Percentiles rank a stretch among this genome's conserved stretches.
Evolutionary conservation across 306 rosid genomes (phyloP).

Genomic region (Quercus suber): DNA sequence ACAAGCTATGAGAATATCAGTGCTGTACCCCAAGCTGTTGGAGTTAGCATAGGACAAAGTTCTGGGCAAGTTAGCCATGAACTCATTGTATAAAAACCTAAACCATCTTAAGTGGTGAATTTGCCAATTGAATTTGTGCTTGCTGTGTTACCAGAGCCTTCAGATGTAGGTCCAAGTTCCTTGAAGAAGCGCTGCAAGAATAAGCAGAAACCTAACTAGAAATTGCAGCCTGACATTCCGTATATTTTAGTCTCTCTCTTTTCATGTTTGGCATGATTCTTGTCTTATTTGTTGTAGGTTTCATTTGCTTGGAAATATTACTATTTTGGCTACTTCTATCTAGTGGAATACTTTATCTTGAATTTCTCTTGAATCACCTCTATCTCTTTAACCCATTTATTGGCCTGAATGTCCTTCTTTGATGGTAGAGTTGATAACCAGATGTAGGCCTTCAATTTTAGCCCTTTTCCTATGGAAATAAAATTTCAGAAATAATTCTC

Average conservation of each 20-base stretch:
- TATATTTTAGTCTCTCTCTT: not conserved
- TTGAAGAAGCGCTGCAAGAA: too few species aligned
- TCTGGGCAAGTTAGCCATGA: too few species aligned
- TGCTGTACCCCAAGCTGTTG: too few species aligned
- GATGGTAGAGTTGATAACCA: not conserved
- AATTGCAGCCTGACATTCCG: too few species aligned
- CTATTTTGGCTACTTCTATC: not conserved
- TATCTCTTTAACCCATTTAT: not conserved
- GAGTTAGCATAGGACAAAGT: too few species aligned
- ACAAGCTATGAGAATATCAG: too few species aligned
- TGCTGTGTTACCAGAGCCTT: constrained; percentile 1
- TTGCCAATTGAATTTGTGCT: constrained; percentile 26
- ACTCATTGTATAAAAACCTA: constrained; percentile 3
- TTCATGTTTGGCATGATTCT: not conserved
- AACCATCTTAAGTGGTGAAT: not conserved
- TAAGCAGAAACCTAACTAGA: too few species aligned
- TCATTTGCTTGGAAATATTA: not conserved
- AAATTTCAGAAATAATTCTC: too few species aligned
- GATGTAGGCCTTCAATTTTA: too few species aligned
- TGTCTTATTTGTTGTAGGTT: not conserved
- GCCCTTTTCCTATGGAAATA: too few species aligned
- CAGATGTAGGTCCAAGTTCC: too few species aligned
- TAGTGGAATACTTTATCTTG: not conserved
- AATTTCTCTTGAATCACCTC: not conserved
- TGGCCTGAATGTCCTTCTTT: not conserved